Evolutionary conservation across 2,329 filamentous ascomycete species (phyloP).

Genomic region (Lasiodiplodia theobromae): DNA sequence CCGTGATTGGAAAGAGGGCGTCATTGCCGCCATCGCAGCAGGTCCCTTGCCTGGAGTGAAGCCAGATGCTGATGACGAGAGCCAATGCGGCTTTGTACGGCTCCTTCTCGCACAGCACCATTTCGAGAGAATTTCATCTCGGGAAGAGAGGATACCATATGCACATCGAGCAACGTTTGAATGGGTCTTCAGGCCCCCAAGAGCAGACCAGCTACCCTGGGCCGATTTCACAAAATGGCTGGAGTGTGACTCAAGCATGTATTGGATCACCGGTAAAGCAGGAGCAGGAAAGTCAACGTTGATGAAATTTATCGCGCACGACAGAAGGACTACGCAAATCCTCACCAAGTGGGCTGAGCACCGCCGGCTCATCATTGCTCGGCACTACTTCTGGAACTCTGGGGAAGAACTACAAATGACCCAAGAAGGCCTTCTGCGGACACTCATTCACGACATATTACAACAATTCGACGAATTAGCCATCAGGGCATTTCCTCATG

Average conservation of each 20-base stretch:
- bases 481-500: not conserved
- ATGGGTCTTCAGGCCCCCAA: slow-evolving; percentile 21
- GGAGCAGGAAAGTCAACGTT: slow-evolving; percentile 58
- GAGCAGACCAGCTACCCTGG: no score
- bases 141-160: slow-evolving; percentile 21
- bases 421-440: not conserved
- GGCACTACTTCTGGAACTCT: slow-evolving; percentile 29
- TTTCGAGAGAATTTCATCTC: slow-evolving; percentile 1
- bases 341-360: not conserved
- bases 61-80: not conserved
- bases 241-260: slow-evolving; percentile 24
- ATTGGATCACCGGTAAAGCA: slow-evolving; percentile 53
- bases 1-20: not conserved
- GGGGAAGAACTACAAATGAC: slow-evolving; percentile 24
- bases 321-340: slow-evolving; percentile 6
- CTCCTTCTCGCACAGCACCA: slow-evolving; percentile 11
- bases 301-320: slow-evolving; percentile 43
- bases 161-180: slow-evolving; percentile 28
- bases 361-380: not conserved
- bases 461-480: not conserved
- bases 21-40: not conserved
- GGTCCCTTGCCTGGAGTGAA: not conserved
- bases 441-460: slow-evolving; percentile 15
- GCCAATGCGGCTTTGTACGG: not conserved
- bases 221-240: slow-evolving; percentile 34